Base-by-base conservation (phyloP, 2,329 filamentous ascomycete species). In the Phaeosphaeriaceae sp. region DNA sequence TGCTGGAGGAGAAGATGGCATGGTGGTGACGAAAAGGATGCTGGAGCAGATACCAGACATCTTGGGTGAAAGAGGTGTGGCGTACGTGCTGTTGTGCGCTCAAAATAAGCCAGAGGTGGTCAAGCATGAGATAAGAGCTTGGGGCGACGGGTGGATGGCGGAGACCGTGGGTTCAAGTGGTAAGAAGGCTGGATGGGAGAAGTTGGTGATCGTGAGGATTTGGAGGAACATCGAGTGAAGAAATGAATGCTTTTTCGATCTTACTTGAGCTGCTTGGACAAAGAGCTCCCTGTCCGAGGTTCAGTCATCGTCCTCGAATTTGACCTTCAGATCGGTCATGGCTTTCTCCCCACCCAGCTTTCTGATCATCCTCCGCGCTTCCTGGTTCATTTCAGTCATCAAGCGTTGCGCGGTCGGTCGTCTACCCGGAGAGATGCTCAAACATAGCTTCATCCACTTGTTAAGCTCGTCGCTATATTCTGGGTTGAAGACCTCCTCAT, bases 101-200 rank as follows among this genome's bases (percentile, higher is more conserved):
- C 93, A 96, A 80, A 99, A 99, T 77, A 89, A 87, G 76, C 95
- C 95, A 0, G 88, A 89, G 24, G 80, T 87, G 53, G 91, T 96
- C 51, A 92, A 89, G 77, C 75, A 81, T 59, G 79, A 84, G 50
- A 86, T 95, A 60, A 79, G 80, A 43, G 71, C 65, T 2, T 87
- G 91, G 87, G 81, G 80, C n/a, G 56, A 63, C 15, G 81, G 75
- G 23, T 98, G 94, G 95, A 83, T 78, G 61, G 92, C 87, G 10
- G 88, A 93, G 75, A 92, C 87, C 19, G 93, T 97, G 4, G 90
- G 91, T 7, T 86, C 84, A 54, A 97, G 93, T 77, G 94, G 94
- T 50, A 93, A 90, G 82, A 88, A 91, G 77, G 94, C 91, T 28
- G 95, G 95, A 0, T 97, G 94, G 94, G 95, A 99, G 82, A 96